Base-by-base conservation (phyloP, 306 rosid species). In the Betula pendula region DNA sequence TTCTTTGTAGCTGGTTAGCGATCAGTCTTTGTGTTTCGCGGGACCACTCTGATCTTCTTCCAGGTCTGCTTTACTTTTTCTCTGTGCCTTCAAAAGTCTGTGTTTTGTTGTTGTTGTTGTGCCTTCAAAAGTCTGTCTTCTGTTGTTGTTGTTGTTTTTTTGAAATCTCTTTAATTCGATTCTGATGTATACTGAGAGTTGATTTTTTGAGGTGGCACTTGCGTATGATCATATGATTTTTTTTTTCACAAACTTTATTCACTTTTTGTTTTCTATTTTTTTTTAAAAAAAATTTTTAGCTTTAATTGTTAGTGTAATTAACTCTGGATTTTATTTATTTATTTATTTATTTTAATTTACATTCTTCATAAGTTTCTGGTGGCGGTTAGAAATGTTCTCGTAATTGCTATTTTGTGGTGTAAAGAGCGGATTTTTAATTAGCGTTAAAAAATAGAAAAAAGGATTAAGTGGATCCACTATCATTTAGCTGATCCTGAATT, bases 31-130 rank as follows among this genome's bases (percentile, higher is more conserved):
- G 27, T n/a, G 24, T n/a, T 66, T 38, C 7, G 4, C 1, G 70
- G 70, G 70, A 66, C 70, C 70, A 66, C 48, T 35, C 70, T 59
- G 67, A 59, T 59, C 67, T 35, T 66, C 27, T 38, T 38, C 5
- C 47, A 40, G 70, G 70, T 66, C 19, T 66, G 70, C 27, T 66
- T 66, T 66, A 8, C 70, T 35, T n/a, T 66, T 66, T 25, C n/a
- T 66, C 49, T 38, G 29, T 38, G 15, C 8, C 70, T 60, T 16
- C 13, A 66, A 66, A 66, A 66, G 70, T 66, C 16, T 38, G 16
- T 66, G 48, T 66, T 66, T 16, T 63, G 24, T 62, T 62, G 17
- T 16, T 62, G 22, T 33, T 29, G 12, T 15, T 65, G 29, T 38
- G 15, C 8, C 70, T 60, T 16, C 13, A 66, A 66, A 66, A 66